phyloP scores from a whole-genome alignment of 2,329 filamentous ascomycete species.

The Botrytis fabae region DNA sequence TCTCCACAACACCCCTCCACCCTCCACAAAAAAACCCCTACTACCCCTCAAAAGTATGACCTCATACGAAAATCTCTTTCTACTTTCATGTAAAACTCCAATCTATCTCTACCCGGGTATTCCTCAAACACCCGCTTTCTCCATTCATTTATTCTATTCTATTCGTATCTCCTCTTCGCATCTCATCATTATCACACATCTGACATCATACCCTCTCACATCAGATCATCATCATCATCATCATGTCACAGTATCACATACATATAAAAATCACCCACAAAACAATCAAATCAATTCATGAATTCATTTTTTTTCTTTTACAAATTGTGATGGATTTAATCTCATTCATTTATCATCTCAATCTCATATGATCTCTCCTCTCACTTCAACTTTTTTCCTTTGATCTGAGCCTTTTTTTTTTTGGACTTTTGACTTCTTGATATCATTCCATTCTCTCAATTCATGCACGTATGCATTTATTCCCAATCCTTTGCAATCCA shows the following conservation, averaged over 20 bases:
- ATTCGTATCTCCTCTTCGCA: background rate
- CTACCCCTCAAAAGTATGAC: background rate
- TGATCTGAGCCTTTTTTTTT: background rate
- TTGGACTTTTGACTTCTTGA: background rate
- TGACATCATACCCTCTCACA: constrained; percentile 2
- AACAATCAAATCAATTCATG: background rate
- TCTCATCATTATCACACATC: background rate
- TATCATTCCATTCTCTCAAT: constrained; percentile 3
- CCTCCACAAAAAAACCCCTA: background rate
- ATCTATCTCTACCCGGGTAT: background rate
- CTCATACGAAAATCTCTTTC: background rate
- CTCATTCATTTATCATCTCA: constrained; percentile 19
- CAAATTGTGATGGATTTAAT: constrained; percentile 2
- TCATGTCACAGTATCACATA: background rate
- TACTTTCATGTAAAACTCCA: background rate
- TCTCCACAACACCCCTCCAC: background rate
- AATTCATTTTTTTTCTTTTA: background rate
- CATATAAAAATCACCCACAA: background rate
- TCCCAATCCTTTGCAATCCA: background rate
- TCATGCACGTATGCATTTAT: background rate
- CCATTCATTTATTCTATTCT: background rate
- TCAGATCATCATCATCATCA: background rate
- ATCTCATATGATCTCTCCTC: constrained; percentile 1
- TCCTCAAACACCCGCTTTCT: background rate
- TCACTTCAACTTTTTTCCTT: background rate